Percentiles rank a stretch among this genome's conserved stretches.
These are phyloP conservation scores for Zangia roseola DNA, from an alignment of 768 basidiomycete species.

Conservation along the genomic window DNA sequence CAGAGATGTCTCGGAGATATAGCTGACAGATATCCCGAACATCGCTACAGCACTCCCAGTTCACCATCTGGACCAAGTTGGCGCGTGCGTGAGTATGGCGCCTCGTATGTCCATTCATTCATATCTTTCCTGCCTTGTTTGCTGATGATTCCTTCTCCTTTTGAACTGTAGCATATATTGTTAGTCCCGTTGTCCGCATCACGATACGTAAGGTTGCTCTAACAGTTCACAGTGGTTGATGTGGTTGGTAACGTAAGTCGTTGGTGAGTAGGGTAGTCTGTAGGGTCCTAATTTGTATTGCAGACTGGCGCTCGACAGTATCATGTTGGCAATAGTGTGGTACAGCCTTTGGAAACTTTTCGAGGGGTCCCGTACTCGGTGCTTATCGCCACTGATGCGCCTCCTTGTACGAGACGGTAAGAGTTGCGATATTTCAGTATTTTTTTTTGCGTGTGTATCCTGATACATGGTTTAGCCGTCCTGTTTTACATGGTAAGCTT, in stretches of 20 bases:
- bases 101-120: neutral
- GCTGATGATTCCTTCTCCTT: neutral
- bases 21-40: neutral
- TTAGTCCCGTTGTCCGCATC: neutral
- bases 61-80: neutral
- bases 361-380: neutral
- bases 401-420: conserved; percentile 11
- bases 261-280: neutral
- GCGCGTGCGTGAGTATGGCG: neutral
- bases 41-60: neutral
- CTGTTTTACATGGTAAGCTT: conserved; percentile 7
- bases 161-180: neutral
- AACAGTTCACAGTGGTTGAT: neutral
- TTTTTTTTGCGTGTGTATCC: neutral
- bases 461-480: conserved; percentile 1
- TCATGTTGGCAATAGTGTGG: neutral
- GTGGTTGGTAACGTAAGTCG: neutral
- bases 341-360: conserved; percentile 1
- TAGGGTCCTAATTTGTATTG: neutral
- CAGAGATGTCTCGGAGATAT: neutral
- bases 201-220: neutral
- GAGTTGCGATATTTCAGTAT: neutral
- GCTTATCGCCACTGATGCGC: neutral
- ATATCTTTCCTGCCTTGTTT: neutral
- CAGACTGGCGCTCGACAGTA: conserved; percentile 3